Base-by-base conservation (phyloP, 2,329 filamentous ascomycete genomes). In the Bipolaris sorokiniana region DNA sequence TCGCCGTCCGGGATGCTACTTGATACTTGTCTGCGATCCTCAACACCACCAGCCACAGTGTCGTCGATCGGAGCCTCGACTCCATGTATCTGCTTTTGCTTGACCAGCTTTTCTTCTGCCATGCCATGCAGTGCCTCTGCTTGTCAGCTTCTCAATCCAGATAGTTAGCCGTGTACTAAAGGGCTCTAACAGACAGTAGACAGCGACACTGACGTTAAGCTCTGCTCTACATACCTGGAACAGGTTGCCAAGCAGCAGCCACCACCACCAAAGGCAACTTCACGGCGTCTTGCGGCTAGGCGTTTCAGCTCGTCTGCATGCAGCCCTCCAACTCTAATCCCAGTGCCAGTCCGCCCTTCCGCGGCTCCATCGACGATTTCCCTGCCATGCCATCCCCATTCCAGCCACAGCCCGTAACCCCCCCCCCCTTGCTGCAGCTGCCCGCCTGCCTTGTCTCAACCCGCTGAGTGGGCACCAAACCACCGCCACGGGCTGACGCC, bases 301-400 rank as follows among this genome's bases (percentile, higher is more conserved):
- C n/a, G 50, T 54, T 58, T 58, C 55, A 59, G 61, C 54, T 61
- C 56, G 59, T 57, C 59, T 61, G 62, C 49, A 60, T 58, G 55
- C 51, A 47, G 47, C 51, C 59, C 51, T 53, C 45, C 58, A 50
- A 48, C 54, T 49, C 48, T 37, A 52, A 68, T 59, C 63, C 67
- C 66, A 66, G 69, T 63, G 63, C 48, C 56, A 50, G 56, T 50
- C 56, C 59, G 53, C 55, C 48, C 26, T 44, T 49, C 56, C 49
- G 59, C 54, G 51, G 48, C 51, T 45, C 26, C 68, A 76, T 75
- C 72, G 71, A 66, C 72, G 70, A 75, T 75, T 64, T 47, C 31
- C 46, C 53, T 38, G 38, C 42, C 10, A 45, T 11, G 9, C 45
- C 56, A 68, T 63, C 58, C 66, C 63, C 61, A 62, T 58, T 57